These are phyloP conservation scores for Calocybe gangraenosa DNA, from an alignment of 768 basidiomycete species.

Conservation along the genomic window DNA sequence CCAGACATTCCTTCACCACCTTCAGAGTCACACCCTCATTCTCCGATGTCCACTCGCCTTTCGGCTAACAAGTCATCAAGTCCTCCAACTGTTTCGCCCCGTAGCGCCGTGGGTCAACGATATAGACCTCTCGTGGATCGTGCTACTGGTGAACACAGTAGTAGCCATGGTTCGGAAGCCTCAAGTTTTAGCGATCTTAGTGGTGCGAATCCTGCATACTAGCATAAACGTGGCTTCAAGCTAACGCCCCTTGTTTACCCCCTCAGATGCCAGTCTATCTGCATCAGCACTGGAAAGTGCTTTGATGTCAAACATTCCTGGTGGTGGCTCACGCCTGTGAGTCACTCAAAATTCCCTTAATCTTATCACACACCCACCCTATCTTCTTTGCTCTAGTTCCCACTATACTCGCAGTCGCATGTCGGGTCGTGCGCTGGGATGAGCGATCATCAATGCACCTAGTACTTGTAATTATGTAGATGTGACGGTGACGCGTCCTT, in stretches of 20 bases:
- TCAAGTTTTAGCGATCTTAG: slow-evolving; percentile 87
- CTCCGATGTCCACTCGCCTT: slow-evolving; percentile 48
- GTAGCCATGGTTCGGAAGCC: slow-evolving; percentile 66
- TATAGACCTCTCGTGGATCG: slow-evolving; percentile 41
- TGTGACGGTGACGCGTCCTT: slow-evolving; percentile 8
- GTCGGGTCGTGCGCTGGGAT: slow-evolving; percentile 23
- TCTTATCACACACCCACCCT: background rate
- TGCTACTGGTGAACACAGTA: slow-evolving; percentile 49
- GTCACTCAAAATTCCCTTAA: slow-evolving; percentile 24
- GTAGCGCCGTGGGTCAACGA: slow-evolving; percentile 50
- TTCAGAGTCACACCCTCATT: slow-evolving; percentile 48
- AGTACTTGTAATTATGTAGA: background rate
- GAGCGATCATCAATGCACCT: background rate
- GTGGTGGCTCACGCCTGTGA: slow-evolving; percentile 66
- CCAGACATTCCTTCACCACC: slow-evolving; percentile 79
- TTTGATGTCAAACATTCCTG: slow-evolving; percentile 68
- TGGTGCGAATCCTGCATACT: no score
- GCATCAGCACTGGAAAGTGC: slow-evolving; percentile 80
- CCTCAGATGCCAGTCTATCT: slow-evolving; percentile 66
- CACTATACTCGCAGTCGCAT: slow-evolving; percentile 33
- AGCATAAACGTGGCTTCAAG: slow-evolving; percentile 1
- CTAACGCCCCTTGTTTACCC: background rate
- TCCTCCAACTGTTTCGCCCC: slow-evolving; percentile 53
- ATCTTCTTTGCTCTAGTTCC: slow-evolving; percentile 23
- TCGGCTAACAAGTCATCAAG: slow-evolving; percentile 57